These are phyloP conservation scores for Teratosphaeria destructans DNA, from an alignment of 2,329 filamentous ascomycete species.

Conservation along the genomic window DNA sequence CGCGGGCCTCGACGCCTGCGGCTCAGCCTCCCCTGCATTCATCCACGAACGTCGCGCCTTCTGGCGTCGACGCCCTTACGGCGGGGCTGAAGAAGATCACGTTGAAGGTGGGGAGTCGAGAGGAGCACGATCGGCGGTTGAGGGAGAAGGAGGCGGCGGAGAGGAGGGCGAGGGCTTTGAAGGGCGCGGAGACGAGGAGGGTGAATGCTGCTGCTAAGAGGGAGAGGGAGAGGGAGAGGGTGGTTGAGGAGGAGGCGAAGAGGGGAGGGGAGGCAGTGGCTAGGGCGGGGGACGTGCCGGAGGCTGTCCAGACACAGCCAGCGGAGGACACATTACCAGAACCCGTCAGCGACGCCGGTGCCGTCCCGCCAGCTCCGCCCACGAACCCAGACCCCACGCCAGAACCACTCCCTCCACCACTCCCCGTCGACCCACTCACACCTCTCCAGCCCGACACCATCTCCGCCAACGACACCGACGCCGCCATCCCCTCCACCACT, in stretches of 20 bases:
- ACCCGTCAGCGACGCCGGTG: neutral
- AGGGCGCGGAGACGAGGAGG: slow-evolving; percentile 23
- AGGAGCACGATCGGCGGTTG: slow-evolving; percentile 41
- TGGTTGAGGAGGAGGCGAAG: neutral
- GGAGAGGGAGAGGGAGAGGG: slow-evolving; percentile 17
- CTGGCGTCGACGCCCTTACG: slow-evolving; percentile 40
- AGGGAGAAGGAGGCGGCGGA: slow-evolving; percentile 36
- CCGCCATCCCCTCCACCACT: neutral
- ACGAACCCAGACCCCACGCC: neutral
- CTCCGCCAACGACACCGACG: neutral
- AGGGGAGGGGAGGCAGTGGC: neutral
- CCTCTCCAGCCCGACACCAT: neutral
- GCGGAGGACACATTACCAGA: neutral
- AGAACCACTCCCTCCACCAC: neutral
- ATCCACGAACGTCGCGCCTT: neutral
- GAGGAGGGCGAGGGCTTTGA: slow-evolving; percentile 20
- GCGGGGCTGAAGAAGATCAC: slow-evolving; percentile 48
- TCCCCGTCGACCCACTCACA: neutral
- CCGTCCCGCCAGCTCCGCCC: neutral
- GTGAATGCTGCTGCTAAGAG: slow-evolving; percentile 25
- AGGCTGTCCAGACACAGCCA: neutral
- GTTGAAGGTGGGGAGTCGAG: slow-evolving; percentile 46
- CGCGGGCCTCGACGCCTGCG: neutral
- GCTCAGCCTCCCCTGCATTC: neutral
- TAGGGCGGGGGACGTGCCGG: neutral